A percentile compares a stretch with the other conserved stretches of the same genome.
These are phyloP conservation scores for Boletellus ananiceps DNA, from an alignment of 768 basidiomycete species.

Conservation along the genomic window DNA sequence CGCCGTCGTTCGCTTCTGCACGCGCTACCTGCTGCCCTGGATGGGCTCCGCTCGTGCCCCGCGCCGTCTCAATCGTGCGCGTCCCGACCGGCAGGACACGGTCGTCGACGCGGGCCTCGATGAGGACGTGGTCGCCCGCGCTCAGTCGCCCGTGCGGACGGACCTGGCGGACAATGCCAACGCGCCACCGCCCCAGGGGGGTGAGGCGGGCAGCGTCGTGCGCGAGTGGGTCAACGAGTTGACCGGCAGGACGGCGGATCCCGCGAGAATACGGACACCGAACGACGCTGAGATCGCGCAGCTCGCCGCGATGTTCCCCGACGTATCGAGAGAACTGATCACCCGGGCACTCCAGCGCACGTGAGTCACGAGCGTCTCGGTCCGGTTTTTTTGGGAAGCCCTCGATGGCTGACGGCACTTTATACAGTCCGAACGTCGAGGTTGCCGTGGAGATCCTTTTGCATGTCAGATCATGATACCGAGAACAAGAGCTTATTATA, in stretches of 20 bases:
- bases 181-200: conserved; percentile 11
- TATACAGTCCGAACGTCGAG: conserved; percentile 66
- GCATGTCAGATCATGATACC: conserved; percentile 31
- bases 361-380: conserved; percentile 36
- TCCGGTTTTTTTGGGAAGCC: too few species aligned
- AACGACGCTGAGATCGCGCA: conserved; percentile 72
- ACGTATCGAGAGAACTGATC: conserved; percentile 65
- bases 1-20: conserved; percentile 48
- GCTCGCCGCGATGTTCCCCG: conserved; percentile 79
- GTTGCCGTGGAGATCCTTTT: conserved; percentile 78
- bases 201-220: conserved; percentile 44
- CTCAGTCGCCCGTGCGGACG: conserved; percentile 35
- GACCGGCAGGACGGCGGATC: conserved; percentile 57
- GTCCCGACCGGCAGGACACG: conserved; percentile 49
- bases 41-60: conserved; percentile 61
- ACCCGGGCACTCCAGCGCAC: conserved; percentile 78
- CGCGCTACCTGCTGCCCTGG: conserved; percentile 58
- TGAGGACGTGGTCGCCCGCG: conserved; percentile 64
- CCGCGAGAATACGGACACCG: conserved; percentile 63
- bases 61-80: conserved; percentile 65
- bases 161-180: conserved; percentile 18
- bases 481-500: background rate
- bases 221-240: conserved; percentile 79
- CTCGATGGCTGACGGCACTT: too few species aligned
- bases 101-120: conserved; percentile 37